Evolutionary conservation across 2,329 filamentous ascomycete genomes (phyloP).

Genomic region (Amauroascus verrucosus): DNA sequence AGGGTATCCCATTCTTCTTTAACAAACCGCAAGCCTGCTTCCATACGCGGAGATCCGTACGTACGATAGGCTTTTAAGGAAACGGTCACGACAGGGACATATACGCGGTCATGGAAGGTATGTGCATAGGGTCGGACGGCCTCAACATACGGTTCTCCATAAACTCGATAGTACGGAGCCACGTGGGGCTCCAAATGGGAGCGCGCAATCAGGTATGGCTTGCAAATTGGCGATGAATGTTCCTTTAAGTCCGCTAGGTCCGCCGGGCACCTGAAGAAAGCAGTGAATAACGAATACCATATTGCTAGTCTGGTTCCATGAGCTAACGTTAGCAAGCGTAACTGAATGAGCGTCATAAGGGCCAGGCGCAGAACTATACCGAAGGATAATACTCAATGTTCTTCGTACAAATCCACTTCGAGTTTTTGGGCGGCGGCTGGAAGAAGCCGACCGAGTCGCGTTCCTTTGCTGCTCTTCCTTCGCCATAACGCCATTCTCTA

Average conservation of each 20-base stretch:
- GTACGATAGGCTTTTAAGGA: slow-evolving; percentile 51
- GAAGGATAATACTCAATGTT: slow-evolving; percentile 6
- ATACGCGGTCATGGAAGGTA: slow-evolving; percentile 48
- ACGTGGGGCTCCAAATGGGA: slow-evolving; percentile 63
- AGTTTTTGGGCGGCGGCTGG: not conserved
- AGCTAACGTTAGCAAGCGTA: not conserved
- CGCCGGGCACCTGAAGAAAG: slow-evolving; percentile 72
- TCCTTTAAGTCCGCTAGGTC: slow-evolving; percentile 57
- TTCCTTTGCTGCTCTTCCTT: not conserved
- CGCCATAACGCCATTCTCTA: not conserved
- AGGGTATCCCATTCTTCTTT: slow-evolving; percentile 67
- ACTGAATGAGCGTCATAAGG: not conserved
- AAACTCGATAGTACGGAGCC: slow-evolving; percentile 73
- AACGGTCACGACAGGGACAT: slow-evolving; percentile 57
- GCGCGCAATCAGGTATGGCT: slow-evolving; percentile 60
- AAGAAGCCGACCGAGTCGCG: not conserved
- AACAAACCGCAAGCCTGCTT: slow-evolving; percentile 56
- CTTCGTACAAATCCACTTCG: slow-evolving; percentile 3
- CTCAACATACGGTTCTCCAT: slow-evolving; percentile 74
- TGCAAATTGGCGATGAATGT: slow-evolving; percentile 66
- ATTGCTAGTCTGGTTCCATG: slow-evolving; percentile 53
- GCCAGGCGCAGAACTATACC: not conserved
- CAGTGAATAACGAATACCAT: slow-evolving; percentile 76
- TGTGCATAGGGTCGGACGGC: slow-evolving; percentile 62
- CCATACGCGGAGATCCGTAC: slow-evolving; percentile 64